Percentiles rank a stretch among this genome's conserved stretches.
Conservation (phyloP, 108 stramenopile species). For the Cyclotella atomus region DNA sequence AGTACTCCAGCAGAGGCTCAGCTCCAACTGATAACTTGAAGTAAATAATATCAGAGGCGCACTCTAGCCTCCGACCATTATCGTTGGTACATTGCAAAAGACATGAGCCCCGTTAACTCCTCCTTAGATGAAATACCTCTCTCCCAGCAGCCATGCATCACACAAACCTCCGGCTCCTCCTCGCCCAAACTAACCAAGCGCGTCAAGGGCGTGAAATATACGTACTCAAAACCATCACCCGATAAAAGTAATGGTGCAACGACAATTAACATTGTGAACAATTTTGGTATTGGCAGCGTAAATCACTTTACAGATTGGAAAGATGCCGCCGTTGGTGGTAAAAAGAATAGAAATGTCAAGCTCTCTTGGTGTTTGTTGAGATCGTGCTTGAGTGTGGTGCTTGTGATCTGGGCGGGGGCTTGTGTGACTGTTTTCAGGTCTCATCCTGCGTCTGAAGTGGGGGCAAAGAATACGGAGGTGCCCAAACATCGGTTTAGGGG, state of each 20-base stretch:
- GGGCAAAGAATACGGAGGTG: no score
- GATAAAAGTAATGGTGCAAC: neutral
- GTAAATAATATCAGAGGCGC: no score
- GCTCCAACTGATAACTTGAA: no score
- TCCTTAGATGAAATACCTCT: neutral
- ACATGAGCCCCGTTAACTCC: no score
- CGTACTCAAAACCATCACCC: neutral
- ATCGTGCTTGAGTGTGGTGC: neutral
- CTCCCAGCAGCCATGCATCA: neutral
- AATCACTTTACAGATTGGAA: slow-evolving; percentile 6
- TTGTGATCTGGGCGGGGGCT: neutral
- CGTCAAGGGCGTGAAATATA: neutral
- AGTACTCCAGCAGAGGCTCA: no score
- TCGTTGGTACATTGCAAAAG: no score
- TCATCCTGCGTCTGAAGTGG: no score
- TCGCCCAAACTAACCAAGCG: neutral
- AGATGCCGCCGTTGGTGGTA: neutral
- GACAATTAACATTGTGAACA: slow-evolving; percentile 13
- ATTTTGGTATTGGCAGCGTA: slow-evolving; percentile 10
- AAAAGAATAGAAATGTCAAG: slow-evolving; percentile 1
- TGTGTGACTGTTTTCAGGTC: no score
- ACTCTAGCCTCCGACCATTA: no score
- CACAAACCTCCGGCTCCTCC: neutral
- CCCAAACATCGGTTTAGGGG: no score
- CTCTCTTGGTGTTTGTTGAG: slow-evolving; percentile 6